Evolutionary conservation across 1,139 yeast genomes (phyloP).

Genomic region (Yamadazyma sp.): DNA sequence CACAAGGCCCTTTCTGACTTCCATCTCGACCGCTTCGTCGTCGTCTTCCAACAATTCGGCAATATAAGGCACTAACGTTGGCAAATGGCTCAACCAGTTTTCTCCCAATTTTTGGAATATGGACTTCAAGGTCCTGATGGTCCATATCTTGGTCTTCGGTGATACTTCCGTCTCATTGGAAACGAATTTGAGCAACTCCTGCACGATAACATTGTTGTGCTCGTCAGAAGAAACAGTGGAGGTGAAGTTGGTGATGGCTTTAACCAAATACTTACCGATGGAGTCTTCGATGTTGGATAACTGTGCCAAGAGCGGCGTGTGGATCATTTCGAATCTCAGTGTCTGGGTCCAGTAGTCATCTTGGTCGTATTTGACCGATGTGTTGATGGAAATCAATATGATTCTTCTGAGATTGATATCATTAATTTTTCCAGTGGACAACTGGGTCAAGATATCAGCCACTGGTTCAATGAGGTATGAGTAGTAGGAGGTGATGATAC

Average conservation of each 20-base stretch:
- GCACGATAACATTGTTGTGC: conserved; percentile 57
- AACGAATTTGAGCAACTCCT: conserved; percentile 37
- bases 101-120: conserved; percentile 93
- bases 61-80: conserved; percentile 91
- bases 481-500: conserved; percentile 84
- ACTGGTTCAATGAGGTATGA: conserved; percentile 82
- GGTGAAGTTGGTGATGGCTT: conserved; percentile 76
- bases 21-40: conserved; percentile 88
- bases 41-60: conserved; percentile 96
- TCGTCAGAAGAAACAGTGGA: conserved; percentile 76
- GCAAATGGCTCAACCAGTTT: conserved; percentile 87
- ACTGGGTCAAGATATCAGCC: conserved; percentile 50
- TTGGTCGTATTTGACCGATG: conserved; percentile 84
- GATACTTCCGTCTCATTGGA: conserved; percentile 34
- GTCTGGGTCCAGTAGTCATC: conserved; percentile 94
- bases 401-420: conserved; percentile 68
- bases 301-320: conserved; percentile 63
- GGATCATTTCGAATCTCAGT: conserved; percentile 74
- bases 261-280: conserved; percentile 76
- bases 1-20: conserved; percentile 89
- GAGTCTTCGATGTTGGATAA: conserved; percentile 63
- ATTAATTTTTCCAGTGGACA: conserved; percentile 38
- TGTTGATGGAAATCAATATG: conserved; percentile 65
- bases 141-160: conserved; percentile 67
- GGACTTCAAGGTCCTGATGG: conserved; percentile 73